A percentile compares a stretch with the other conserved stretches of the same genome.
Conservation (phyloP, 1,284 basidiomycete species). For the Austropuccinia psidii region DNA sequence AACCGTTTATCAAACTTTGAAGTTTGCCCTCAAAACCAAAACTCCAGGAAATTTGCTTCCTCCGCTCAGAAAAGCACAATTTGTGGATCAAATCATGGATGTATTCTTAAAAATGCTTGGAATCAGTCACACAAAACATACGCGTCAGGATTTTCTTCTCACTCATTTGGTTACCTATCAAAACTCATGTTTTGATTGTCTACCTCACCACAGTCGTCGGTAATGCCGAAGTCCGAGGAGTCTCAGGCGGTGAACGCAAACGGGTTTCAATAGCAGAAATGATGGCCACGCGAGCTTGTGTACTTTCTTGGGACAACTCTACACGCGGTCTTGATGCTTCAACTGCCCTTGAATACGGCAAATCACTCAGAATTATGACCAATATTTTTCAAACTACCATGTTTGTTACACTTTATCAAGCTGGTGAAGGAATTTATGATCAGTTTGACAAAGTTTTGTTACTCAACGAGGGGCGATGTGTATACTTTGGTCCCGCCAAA, state of each 20-base stretch:
- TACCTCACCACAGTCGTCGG: slow-evolving; percentile 41
- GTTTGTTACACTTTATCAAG: slow-evolving; percentile 53
- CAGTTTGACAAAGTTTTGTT: slow-evolving; percentile 70
- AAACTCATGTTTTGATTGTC: slow-evolving; percentile 37
- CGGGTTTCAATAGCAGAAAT: slow-evolving; percentile 59
- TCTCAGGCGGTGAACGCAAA: slow-evolving; percentile 56
- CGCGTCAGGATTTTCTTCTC: background rate
- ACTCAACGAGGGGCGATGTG: slow-evolving; percentile 65
- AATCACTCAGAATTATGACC: slow-evolving; percentile 54
- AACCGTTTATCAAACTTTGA: slow-evolving; percentile 56
- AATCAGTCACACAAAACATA: slow-evolving; percentile 51
- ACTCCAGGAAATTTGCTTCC: slow-evolving; percentile 54
- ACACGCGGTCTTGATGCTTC: slow-evolving; percentile 67
- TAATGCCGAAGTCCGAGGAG: slow-evolving; percentile 56
- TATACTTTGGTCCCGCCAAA: slow-evolving; percentile 67
- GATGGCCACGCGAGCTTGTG: slow-evolving; percentile 51
- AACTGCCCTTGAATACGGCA: slow-evolving; percentile 57
- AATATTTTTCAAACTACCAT: slow-evolving; percentile 54
- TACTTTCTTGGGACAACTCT: slow-evolving; percentile 53
- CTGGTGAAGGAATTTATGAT: slow-evolving; percentile 52
- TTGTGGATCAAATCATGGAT: slow-evolving; percentile 53
- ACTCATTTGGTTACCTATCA: background rate
- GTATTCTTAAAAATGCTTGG: slow-evolving; percentile 55
- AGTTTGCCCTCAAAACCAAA: slow-evolving; percentile 54
- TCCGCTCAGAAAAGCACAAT: slow-evolving; percentile 51